Base-by-base conservation (phyloP, 2,329 filamentous ascomycete species). In the Neoascochyta sp. region DNA sequence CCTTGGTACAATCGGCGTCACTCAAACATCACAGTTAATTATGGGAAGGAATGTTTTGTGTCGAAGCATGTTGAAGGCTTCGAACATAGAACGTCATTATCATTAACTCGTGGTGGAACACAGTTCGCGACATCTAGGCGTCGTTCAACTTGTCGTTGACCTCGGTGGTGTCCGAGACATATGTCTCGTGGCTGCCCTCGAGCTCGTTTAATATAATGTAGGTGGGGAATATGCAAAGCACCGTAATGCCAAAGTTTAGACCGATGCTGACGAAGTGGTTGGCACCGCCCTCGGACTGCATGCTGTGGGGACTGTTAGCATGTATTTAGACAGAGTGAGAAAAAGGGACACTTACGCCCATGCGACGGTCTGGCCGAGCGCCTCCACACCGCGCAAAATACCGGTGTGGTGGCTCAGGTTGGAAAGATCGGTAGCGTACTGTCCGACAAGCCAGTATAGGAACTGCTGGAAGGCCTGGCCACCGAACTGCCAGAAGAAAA, bases 401-500 rank as follows among this genome's bases (percentile, higher is more conserved):
- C 57, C 57, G n/a, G 54, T 58, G 24, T 56, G 52, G 39, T 60
- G 56, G 9, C 48, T 54, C 21, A 59, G 19, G 14, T 52, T 54
- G 3, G 48, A 54, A 1, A 61, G 36, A 32, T 60, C 47, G 2
- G 54, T 59, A 1, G 57, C 52, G 20, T 60, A 61, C 37, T 61
- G 57, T n/a, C 57, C 57, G 4, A 61, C 49, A 3, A 61, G 32
- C 57, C 57, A 61, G 34, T 61, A 61, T 11, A 61, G 29, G 21
- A 61, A 61, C 28, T 62, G 57, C 41, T 60, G 57, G 39, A 60
- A 62, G 1, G 57, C 55, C 31, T 62, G 57, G 0, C 57, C 57
- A 12, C 52, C 54, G 14, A 62, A 62, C 16, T 59, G 54, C 57
- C 55, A 59, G 46, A 59, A 60, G 34, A 59, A 59, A 0, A 59